Evolutionary conservation across 106 monocot species (phyloP), one percentile per base, ranked within the genome.

Genomic region (Platanthera guangdongensis): DNA sequence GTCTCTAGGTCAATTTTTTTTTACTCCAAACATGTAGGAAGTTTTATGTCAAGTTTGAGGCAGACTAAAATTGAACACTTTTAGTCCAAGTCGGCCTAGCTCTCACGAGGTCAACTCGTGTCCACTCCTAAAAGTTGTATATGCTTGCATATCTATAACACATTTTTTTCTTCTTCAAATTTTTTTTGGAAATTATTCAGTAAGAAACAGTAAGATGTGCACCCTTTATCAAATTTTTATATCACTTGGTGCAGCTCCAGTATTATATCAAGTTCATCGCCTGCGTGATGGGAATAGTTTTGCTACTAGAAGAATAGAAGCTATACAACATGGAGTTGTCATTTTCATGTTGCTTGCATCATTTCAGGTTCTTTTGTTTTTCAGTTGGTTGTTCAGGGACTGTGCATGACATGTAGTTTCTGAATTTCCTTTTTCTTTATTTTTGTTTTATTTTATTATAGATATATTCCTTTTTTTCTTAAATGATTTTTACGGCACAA

Each of bases 241-340:
- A 52, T 64, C 47, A 48, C 64, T 78, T 52, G 8, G 30, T 89
- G 53, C 77, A 99, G 99, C 82, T 21, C 99, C 99, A 75, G 92
- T 94, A 75, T 80, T 94, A 82, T 99, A 94, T 88, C 94, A 88
- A 76, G 99, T 99, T 78, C 80, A 92, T 81, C 91, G 90, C 55
- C 72, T 70, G 45, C 94, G 94, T 71, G 99, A 99, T 87, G 99
- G 99, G 48, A 92, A 87, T 53, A 94, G 83, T 72, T 99, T 90
- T 87, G 99, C 99, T 80, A 89, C 88, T 15, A 81, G 99, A 83
- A 77, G 78, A 87, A 90, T 99, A 50, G 88, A 99, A 75, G 99
- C 99, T 74, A 94, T 47, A 74, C 99, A 99, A 74, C 82, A 85
- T 74, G 99, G 99, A 51, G 62, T 21, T 77, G 90, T 94, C 13